A percentile compares a stretch with the other conserved stretches of the same genome.
phyloP scores from a whole-genome alignment of 306 rosid genomes.

The Sphenostylis stenocarpa region DNA sequence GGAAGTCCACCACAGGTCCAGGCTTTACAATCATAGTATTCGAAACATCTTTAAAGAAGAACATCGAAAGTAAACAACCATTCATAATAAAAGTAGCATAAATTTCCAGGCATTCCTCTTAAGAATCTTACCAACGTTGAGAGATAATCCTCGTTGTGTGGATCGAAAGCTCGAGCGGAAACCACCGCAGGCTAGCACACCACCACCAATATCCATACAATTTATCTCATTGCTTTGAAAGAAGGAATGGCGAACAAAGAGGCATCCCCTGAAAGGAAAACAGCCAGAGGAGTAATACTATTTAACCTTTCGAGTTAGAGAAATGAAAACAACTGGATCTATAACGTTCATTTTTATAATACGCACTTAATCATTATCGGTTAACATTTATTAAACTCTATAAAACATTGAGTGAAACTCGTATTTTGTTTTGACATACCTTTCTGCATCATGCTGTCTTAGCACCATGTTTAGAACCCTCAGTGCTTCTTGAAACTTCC shows the following conservation, averaged over 20 bases:
- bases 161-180: conserved; percentile 56
- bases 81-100: not conserved
- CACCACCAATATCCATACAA: conserved; percentile 40
- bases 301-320: not conserved
- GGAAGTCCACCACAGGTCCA: conserved; percentile 52
- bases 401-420: too few relatives aligned
- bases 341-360: too few relatives aligned
- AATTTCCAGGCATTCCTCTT: not conserved
- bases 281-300: not conserved
- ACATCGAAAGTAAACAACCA: conserved; percentile 15
- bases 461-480: conserved; percentile 45
- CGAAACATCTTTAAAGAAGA: conserved; percentile 44
- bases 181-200: conserved; percentile 49
- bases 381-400: not conserved
- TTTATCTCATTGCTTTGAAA: conserved; percentile 40
- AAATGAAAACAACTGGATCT: too few relatives aligned
- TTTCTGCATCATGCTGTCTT: conserved; percentile 55
- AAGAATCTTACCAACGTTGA: conserved; percentile 45
- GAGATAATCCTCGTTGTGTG: conserved; percentile 52
- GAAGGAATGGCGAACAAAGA: conserved; percentile 55
- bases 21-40: conserved; percentile 49
- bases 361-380: too few relatives aligned
- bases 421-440: not conserved
- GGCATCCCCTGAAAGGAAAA: conserved; percentile 43
- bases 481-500: conserved; percentile 37